Evolutionary conservation across 1,284 basidiomycete species (phyloP).

Genomic region (Sporisorium graminicola): DNA sequence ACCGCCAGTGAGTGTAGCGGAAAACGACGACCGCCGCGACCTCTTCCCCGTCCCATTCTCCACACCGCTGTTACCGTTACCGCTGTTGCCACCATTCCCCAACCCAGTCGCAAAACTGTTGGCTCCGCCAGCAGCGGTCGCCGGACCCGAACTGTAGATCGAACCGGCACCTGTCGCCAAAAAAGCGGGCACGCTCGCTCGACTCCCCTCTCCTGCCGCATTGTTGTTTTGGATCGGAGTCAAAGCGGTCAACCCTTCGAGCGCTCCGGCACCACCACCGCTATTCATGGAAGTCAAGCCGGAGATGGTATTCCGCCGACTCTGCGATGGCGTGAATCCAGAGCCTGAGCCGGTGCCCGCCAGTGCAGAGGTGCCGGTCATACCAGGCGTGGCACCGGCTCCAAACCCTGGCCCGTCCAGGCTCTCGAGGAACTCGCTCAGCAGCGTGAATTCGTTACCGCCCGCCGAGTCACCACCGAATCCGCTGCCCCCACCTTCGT

Average conservation of each 20-base stretch:
- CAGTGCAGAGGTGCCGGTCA: conserved; percentile 15
- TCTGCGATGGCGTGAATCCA: conserved; percentile 34
- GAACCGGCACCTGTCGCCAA: background rate
- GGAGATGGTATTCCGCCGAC: conserved; percentile 36
- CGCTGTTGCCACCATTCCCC: conserved; percentile 1
- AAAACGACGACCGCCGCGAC: conserved; percentile 48
- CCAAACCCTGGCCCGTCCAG: conserved; percentile 58
- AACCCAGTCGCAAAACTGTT: background rate
- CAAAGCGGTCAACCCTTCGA: conserved; percentile 30
- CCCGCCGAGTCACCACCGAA: conserved; percentile 62
- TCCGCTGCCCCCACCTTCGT: conserved; percentile 47
- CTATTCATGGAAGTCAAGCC: conserved; percentile 4
- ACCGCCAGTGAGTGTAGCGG: conserved; percentile 10
- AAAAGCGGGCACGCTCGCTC: conserved; percentile 7
- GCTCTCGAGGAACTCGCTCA: conserved; percentile 66
- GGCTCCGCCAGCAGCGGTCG: background rate
- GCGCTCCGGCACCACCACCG: too few relatives aligned
- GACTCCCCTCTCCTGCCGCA: background rate
- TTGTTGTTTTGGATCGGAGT: conserved; percentile 26
- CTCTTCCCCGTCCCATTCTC: conserved; percentile 20
- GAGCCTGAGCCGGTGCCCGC: conserved; percentile 14
- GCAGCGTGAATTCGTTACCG: conserved; percentile 62
- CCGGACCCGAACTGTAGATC: conserved; percentile 15
- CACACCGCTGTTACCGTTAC: background rate
- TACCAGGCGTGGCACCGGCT: conserved; percentile 33